Evolutionary conservation across 2,329 filamentous ascomycete genomes (phyloP).

Genomic region (Trichoderma arundinaceum): DNA sequence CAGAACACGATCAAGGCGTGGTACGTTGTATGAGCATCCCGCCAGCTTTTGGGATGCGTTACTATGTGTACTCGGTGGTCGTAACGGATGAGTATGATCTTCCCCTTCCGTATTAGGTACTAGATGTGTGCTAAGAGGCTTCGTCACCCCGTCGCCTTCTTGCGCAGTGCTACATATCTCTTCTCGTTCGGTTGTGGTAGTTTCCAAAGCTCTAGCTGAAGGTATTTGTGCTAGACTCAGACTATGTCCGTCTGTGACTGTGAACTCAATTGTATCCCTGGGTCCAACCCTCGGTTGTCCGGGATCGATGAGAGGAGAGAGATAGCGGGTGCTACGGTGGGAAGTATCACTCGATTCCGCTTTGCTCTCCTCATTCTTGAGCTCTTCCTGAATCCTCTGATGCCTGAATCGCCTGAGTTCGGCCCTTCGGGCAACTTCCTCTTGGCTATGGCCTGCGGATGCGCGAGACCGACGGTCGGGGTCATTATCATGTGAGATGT

Average conservation of each 20-base stretch:
- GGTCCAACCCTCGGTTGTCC: slow-evolving; percentile 49
- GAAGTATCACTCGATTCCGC: slow-evolving; percentile 43
- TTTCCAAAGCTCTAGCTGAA: background rate
- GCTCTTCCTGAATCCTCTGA: slow-evolving; percentile 63
- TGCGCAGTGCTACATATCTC: background rate
- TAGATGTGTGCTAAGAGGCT: background rate
- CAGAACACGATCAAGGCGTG: slow-evolving; percentile 33
- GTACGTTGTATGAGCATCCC: slow-evolving; percentile 22
- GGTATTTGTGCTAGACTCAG: background rate
- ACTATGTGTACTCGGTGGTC: slow-evolving; percentile 19
- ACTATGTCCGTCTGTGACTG: slow-evolving; percentile 33
- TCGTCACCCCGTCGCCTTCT: background rate
- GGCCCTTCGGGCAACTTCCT: slow-evolving; percentile 60
- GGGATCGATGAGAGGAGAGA: slow-evolving; percentile 40
- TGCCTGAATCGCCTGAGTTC: slow-evolving; percentile 62
- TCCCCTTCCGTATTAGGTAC: background rate
- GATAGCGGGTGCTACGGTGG: slow-evolving; percentile 37
- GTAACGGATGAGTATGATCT: background rate
- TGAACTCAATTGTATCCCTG: slow-evolving; percentile 57
- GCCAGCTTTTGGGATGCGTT: slow-evolving; percentile 31
- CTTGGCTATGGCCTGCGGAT: slow-evolving; percentile 54
- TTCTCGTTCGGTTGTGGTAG: background rate
- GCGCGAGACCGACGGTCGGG: slow-evolving; percentile 49
- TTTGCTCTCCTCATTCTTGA: slow-evolving; percentile 53
- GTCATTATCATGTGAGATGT: slow-evolving; percentile 53